Evolutionary conservation across 2,329 filamentous ascomycete species (phyloP), one percentile per base, ranked within the genome.

Genomic region (Ophiostoma sp.): DNA sequence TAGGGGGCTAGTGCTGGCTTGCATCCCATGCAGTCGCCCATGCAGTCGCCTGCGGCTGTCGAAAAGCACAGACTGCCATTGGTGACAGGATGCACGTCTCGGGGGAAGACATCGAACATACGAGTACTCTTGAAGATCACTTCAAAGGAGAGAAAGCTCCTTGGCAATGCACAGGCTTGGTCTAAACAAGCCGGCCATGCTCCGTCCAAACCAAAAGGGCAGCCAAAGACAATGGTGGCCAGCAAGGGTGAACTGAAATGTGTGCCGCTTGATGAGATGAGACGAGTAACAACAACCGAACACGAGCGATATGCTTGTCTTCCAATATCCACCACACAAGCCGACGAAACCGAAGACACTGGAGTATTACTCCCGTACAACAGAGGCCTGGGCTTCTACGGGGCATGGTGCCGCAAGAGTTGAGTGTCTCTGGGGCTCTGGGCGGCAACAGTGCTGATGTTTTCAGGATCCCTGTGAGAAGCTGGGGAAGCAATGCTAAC

Each of bases 91-190:
- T 55, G 49, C 49, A 55, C n/a, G n/a, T 55, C 7, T 55, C 27
- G n/a, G 12, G 27, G 49, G 18, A 55, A 11, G 49, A 55, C 27
- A 4, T 18, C 49, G 49, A 55, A 55, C 18, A 18, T n/a, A n/a
- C n/a, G n/a, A n/a, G n/a, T n/a, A 27, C 49, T 55, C 9, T 55
- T 8, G 49, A 27, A 52, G 7, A 55, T 55, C 49, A 7, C n/a
- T 27, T 27, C 49, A 47, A 55, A 55, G 49, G 49, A 55, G 49
- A 18, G 49, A 55, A 55, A 55, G 49, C 49, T 55, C 49, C 49
- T 55, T 36, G 49, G 27, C 11, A 55, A 36, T 18, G 27, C 27
- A 27, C 27, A 27, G 7, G 49, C 49, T 55, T 55, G 12, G 49
- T 12, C 49, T 11, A 52, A 52, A 27, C 45, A 49, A 49, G 45